A percentile compares a stretch with the other conserved stretches of the same genome.
Conservation (phyloP, 139 green algal species). For the Chlamydomonas sp. region DNA sequence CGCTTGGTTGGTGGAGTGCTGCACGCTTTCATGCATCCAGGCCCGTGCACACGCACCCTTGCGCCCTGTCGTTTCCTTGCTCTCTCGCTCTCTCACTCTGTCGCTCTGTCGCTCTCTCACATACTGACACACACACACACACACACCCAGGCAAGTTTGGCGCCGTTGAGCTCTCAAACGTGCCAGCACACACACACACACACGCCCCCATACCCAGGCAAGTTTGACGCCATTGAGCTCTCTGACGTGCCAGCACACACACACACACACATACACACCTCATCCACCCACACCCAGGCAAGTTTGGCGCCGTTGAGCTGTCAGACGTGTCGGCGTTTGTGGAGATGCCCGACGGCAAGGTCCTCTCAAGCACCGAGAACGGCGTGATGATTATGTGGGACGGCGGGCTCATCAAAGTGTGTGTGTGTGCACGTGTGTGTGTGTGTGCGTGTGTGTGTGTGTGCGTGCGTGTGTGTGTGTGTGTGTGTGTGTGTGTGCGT, state of each 20-base stretch:
- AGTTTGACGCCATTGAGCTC: not conserved
- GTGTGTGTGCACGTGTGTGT: no score
- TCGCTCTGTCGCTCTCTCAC: no score
- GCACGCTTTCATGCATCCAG: no score
- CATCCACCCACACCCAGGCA: constrained; percentile 41
- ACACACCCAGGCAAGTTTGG: not conserved
- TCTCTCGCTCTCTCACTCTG: no score
- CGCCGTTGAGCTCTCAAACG: not conserved
- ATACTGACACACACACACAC: no score
- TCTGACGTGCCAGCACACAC: constrained; percentile 1
- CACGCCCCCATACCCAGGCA: no score
- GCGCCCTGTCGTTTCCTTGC: no score
- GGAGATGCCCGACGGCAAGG: constrained; percentile 72
- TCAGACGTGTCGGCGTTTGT: constrained; percentile 62
- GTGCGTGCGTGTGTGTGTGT: no score
- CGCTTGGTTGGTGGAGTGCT: not conserved
- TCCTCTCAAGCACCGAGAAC: constrained; percentile 59
- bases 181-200: no score
- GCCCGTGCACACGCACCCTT: no score
- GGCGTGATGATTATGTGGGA: constrained; percentile 74
- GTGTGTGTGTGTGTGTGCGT: no score
- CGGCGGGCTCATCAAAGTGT: constrained; percentile 66
- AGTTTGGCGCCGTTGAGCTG: constrained; percentile 72
- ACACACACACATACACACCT: not conserved
- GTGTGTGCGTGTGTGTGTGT: no score